Conservation (phyloP, 1,139 yeast species). For the Pichia sp. region DNA sequence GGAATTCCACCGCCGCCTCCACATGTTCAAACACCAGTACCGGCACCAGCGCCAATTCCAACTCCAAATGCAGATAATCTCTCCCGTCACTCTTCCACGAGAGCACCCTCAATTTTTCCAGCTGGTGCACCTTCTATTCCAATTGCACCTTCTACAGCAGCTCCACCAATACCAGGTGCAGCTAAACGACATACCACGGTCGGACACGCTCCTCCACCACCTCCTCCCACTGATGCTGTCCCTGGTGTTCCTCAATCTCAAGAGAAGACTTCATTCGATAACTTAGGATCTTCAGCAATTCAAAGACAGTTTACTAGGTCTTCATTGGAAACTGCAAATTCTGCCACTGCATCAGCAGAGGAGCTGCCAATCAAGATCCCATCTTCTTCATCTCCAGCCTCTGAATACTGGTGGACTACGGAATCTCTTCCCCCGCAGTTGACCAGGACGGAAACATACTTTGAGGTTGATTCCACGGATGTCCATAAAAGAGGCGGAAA, state of each 20-base stretch:
- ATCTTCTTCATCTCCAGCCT: conserved; percentile 15
- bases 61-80: not conserved
- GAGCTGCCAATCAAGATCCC: conserved; percentile 21
- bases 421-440: conserved; percentile 58
- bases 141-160: conserved; percentile 17
- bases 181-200: conserved; percentile 6
- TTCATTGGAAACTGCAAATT: conserved; percentile 7
- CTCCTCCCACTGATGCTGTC: conserved; percentile 19
- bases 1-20: conserved; percentile 21
- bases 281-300: conserved; percentile 14
- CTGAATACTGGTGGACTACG: conserved; percentile 58
- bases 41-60: conserved; percentile 16
- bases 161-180: conserved; percentile 14
- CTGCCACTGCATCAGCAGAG: conserved; percentile 19
- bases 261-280: conserved; percentile 20
- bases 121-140: conserved; percentile 18
- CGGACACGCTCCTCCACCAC: conserved; percentile 19
- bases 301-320: conserved; percentile 17
- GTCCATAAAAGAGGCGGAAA: conserved; percentile 57
- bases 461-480: conserved; percentile 60
- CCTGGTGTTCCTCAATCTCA: conserved; percentile 15
- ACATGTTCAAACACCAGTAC: conserved; percentile 21
- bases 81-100: conserved; percentile 9
- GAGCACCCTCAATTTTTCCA: conserved; percentile 16
- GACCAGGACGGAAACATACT: conserved; percentile 43